Conservation (phyloP, 352 stramenopile genomes). For the Phytophthora fragariae region DNA sequence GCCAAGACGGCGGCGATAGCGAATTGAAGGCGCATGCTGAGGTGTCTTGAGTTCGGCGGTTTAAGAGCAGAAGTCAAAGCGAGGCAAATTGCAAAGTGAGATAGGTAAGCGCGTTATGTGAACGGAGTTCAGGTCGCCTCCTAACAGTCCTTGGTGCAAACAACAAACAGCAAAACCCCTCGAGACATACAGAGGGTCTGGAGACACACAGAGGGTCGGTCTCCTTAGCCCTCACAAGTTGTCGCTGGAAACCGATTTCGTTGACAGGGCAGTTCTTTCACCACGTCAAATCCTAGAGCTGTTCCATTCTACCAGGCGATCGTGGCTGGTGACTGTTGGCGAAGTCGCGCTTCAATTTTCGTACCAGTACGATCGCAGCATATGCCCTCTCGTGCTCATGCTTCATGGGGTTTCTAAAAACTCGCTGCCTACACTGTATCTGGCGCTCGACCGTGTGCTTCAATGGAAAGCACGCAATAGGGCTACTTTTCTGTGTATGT, state of each 20-base stretch:
- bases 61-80: background rate
- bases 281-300: background rate
- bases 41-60: background rate
- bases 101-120: too few relatives aligned
- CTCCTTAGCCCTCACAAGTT: background rate
- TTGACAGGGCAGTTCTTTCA: background rate
- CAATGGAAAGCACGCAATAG: background rate
- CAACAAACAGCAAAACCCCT: too few relatives aligned
- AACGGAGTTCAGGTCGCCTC: too few relatives aligned
- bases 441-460: background rate
- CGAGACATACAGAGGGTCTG: too few relatives aligned
- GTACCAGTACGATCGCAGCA: background rate
- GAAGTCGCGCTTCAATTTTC: background rate
- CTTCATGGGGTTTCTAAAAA: background rate
- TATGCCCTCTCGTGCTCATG: background rate
- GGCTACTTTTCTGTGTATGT: too few relatives aligned
- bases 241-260: background rate
- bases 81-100: background rate
- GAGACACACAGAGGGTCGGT: too few relatives aligned
- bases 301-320: background rate
- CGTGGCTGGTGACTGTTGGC: background rate
- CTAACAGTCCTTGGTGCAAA: too few relatives aligned
- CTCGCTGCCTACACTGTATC: background rate
- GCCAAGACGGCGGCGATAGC: slow-evolving; percentile 3
- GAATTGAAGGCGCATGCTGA: background rate